Conservation (phyloP, 108 stramenopile genomes). For the Conticribra guillardii region DNA sequence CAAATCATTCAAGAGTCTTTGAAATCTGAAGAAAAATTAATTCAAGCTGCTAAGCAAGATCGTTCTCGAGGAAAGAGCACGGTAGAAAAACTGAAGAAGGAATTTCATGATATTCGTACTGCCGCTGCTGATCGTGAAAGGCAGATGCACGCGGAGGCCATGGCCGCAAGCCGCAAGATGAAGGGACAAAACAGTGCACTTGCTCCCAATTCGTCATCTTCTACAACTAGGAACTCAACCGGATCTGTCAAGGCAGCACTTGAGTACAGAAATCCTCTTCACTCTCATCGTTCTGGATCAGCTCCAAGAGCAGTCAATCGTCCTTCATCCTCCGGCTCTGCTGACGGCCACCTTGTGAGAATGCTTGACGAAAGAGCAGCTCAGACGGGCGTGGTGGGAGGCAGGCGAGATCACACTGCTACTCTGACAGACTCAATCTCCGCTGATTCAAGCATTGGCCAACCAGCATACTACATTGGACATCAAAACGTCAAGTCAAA, state of each 20-base stretch:
- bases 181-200: constrained; percentile 9
- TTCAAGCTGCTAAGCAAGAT: constrained; percentile 34
- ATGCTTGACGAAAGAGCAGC: constrained; percentile 52
- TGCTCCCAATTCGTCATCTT: constrained; percentile 17
- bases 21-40: constrained; percentile 28
- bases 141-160: constrained; percentile 34
- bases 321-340: constrained; percentile 5
- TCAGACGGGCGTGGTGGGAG: background rate
- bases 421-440: constrained; percentile 24
- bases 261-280: constrained; percentile 20
- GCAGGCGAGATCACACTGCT: constrained; percentile 7
- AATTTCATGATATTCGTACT: constrained; percentile 45
- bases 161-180: constrained; percentile 37
- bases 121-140: constrained; percentile 50
- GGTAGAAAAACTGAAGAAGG: constrained; percentile 46
- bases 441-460: constrained; percentile 16
- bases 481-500: constrained; percentile 16
- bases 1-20: constrained; percentile 45
- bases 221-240: constrained; percentile 15
- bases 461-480: constrained; percentile 9
- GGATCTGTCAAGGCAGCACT: constrained; percentile 10
- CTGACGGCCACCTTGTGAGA: constrained; percentile 41
- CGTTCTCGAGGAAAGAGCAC: constrained; percentile 29
- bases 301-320: constrained; percentile 4
- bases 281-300: constrained; percentile 12